Percentiles rank a stretch among this genome's conserved stretches.
These are phyloP conservation scores for Xylaria scruposa DNA, from an alignment of 495 filamentous ascomycete genomes.

Conservation along the genomic window DNA sequence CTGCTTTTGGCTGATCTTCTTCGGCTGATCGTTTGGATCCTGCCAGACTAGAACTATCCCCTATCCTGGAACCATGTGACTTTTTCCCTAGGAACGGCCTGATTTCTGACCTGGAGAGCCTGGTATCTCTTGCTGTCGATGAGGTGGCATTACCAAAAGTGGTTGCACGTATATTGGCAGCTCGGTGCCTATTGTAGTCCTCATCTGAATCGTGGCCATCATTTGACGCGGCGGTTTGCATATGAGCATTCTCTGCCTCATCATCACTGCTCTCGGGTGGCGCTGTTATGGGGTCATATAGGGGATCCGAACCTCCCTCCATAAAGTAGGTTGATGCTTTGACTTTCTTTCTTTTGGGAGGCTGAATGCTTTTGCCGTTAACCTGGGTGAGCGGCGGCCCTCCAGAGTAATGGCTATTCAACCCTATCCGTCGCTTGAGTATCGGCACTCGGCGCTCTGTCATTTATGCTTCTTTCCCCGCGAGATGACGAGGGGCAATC, in stretches of 20 bases:
- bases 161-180: slow-evolving; percentile 32
- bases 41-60: slow-evolving; percentile 31
- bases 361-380: slow-evolving; percentile 3
- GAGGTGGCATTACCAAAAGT: slow-evolving; percentile 27
- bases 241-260: slow-evolving; percentile 24
- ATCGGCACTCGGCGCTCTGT: slow-evolving; percentile 6
- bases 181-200: slow-evolving; percentile 23
- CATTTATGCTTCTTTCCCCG: slow-evolving; percentile 11
- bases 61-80: slow-evolving; percentile 14
- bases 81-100: neutral
- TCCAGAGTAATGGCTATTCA: slow-evolving; percentile 21
- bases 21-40: slow-evolving; percentile 38
- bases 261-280: slow-evolving; percentile 37
- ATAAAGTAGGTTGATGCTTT: neutral
- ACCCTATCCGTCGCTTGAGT: slow-evolving; percentile 27
- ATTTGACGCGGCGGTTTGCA: neutral
- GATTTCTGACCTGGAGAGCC: neutral
- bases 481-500: neutral
- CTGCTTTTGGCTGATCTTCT: slow-evolving; percentile 9
- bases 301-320: neutral
- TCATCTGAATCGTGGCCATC: slow-evolving; percentile 30
- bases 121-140: neutral
- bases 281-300: slow-evolving; percentile 31
- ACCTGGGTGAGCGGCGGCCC: slow-evolving; percentile 27
- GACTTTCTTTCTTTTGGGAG: slow-evolving; percentile 15